Conservation (phyloP, 2,329 filamentous ascomycete genomes). For the Trichoderma polysporum region DNA sequence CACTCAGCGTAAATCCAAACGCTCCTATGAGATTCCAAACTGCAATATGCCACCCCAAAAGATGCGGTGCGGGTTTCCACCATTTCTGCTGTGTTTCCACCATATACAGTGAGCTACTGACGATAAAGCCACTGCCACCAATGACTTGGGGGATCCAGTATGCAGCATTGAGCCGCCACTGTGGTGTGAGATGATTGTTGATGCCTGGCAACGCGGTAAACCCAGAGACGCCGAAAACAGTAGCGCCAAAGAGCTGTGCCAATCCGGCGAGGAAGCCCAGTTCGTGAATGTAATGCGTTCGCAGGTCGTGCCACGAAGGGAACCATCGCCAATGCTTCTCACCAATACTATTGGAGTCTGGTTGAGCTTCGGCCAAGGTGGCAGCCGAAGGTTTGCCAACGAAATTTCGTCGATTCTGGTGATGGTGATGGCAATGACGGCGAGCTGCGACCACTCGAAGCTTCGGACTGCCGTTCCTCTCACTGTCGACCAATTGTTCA, state of each 20-base stretch:
- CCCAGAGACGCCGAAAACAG: constrained; percentile 62
- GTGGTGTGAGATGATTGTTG: constrained; percentile 50
- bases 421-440: constrained; percentile 30
- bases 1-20: constrained; percentile 62
- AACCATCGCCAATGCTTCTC: constrained; percentile 56
- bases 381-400: constrained; percentile 18
- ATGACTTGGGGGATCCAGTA: constrained; percentile 63
- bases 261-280: constrained; percentile 61
- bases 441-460: constrained; percentile 13
- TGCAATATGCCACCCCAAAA: constrained; percentile 67
- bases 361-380: not conserved
- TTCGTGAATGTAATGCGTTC: constrained; percentile 59
- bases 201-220: constrained; percentile 56
- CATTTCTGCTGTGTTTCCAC: constrained; percentile 64
- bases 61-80: constrained; percentile 55
- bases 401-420: constrained; percentile 28
- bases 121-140: constrained; percentile 61
- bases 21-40: constrained; percentile 65
- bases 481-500: constrained; percentile 45
- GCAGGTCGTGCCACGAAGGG: constrained; percentile 56
- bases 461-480: constrained; percentile 7
- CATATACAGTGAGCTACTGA: constrained; percentile 61
- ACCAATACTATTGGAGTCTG: not conserved
- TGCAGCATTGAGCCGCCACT: constrained; percentile 50
- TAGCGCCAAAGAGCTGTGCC: constrained; percentile 56